Percentiles rank a stretch among this genome's conserved stretches.
Evolutionary conservation across 345 rosid genomes (phyloP).

Genomic region (Syzygium oleosum): DNA sequence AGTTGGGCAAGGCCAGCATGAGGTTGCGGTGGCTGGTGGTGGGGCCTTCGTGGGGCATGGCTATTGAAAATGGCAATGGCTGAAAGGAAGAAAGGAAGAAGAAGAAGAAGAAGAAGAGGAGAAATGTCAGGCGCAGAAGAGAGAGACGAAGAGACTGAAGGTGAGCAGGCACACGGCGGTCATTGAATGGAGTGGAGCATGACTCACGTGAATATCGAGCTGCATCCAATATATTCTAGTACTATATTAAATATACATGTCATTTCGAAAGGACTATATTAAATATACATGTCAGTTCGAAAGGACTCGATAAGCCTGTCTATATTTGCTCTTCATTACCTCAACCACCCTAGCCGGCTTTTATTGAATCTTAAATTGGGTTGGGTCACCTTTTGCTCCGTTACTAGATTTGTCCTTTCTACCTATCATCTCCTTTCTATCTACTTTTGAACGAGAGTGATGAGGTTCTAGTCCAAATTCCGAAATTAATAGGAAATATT

Average conservation of each 20-base stretch:
- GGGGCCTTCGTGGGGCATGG: background rate
- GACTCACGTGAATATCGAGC: background rate
- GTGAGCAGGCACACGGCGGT: background rate
- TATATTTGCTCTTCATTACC: background rate
- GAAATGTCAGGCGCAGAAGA: background rate
- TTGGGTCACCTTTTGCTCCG: background rate
- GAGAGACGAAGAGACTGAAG: background rate
- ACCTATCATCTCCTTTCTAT: background rate
- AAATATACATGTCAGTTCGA: background rate
- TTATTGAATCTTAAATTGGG: background rate
- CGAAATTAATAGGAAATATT: no score
- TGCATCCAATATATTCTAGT: no score
- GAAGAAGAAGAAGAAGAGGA: background rate
- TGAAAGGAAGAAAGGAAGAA: background rate
- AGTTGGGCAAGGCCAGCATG: background rate
- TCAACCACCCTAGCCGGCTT: background rate
- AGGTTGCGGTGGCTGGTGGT: background rate
- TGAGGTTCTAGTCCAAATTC: background rate
- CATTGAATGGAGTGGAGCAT: background rate
- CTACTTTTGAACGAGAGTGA: no score
- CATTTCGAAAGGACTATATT: no score
- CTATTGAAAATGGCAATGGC: background rate
- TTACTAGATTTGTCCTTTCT: no score
- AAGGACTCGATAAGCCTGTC: background rate
- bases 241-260: background rate